Evolutionary conservation across 2,329 filamentous ascomycete species (phyloP).

Genomic region (Pseudogymnoascus sp.): DNA sequence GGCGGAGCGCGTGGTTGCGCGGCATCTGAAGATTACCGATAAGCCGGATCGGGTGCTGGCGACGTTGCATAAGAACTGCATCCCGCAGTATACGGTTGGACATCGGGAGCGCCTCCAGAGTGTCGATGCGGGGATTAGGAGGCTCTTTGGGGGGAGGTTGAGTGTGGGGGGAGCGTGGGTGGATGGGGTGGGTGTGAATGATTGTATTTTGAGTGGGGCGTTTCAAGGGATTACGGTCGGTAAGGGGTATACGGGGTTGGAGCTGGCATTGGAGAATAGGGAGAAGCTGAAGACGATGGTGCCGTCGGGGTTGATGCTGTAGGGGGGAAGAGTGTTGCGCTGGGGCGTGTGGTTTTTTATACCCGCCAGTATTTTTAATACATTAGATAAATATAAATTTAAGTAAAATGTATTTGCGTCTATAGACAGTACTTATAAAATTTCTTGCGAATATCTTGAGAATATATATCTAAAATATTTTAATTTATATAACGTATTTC

Average conservation of each 20-base stretch:
- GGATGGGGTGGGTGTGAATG: slow-evolving; percentile 37
- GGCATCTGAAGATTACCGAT: slow-evolving; percentile 64
- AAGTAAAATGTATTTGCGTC: too few relatives aligned
- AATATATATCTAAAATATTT: not conserved
- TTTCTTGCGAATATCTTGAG: too few relatives aligned
- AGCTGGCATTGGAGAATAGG: not conserved
- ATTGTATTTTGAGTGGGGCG: slow-evolving; percentile 35
- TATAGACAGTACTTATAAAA: not conserved
- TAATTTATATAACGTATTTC: too few relatives aligned
- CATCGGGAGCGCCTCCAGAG: slow-evolving; percentile 39
- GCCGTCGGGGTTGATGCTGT: not conserved
- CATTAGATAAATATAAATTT: not conserved
- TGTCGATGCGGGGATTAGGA: slow-evolving; percentile 24
- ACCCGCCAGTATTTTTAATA: not conserved
- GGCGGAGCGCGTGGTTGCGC: slow-evolving; percentile 59
- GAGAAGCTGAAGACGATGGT: not conserved
- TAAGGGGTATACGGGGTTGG: not conserved
- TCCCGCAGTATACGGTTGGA: slow-evolving; percentile 83
- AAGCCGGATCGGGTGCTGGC: slow-evolving; percentile 54
- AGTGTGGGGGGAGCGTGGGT: slow-evolving; percentile 41
- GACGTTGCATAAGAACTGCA: slow-evolving; percentile 60
- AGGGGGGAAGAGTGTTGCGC: not conserved
- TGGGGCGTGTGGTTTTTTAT: not conserved
- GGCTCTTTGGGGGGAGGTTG: slow-evolving; percentile 26
- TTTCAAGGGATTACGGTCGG: not conserved